Evolutionary conservation across 495 filamentous ascomycete species (phyloP).

Genomic region (Lasiosphaeria hispida): DNA sequence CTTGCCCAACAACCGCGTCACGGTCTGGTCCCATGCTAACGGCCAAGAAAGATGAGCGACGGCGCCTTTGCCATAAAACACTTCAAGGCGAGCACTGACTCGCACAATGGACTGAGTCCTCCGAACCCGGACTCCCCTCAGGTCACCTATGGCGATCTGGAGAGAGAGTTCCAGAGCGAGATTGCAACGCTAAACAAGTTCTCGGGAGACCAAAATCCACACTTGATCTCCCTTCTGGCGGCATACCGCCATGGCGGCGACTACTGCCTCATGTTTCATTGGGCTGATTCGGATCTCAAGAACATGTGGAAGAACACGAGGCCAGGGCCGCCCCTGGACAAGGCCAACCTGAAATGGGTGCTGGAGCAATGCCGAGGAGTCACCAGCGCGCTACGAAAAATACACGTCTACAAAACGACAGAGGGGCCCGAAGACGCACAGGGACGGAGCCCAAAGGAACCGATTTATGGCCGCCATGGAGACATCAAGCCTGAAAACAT

Average conservation of each 20-base stretch:
- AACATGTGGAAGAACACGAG: background rate
- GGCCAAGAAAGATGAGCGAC: background rate
- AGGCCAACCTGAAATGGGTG: constrained; percentile 3
- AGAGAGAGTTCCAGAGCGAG: constrained; percentile 9
- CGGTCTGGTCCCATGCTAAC: background rate
- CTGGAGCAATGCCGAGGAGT: constrained; percentile 6
- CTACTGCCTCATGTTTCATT: constrained; percentile 13
- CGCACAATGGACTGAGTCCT: background rate
- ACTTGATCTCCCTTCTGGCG: constrained; percentile 11
- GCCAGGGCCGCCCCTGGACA: constrained; percentile 1
- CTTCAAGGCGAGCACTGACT: background rate
- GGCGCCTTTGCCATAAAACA: constrained; percentile 12
- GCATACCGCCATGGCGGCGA: constrained; percentile 11
- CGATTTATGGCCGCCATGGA: constrained; percentile 15
- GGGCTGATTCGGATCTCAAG: constrained; percentile 13
- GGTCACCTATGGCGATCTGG: background rate
- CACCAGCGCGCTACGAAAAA: background rate
- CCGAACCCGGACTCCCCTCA: background rate
- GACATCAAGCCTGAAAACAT: constrained; percentile 25
- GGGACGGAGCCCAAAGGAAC: background rate
- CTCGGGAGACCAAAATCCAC: background rate
- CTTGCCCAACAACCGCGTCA: too few species aligned
- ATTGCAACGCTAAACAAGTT: constrained; percentile 13
- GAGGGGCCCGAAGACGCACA: background rate
- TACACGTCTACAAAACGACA: constrained; percentile 6